Base-by-base conservation (phyloP, 129 eudicot genomes). In the Lactuca sativa region DNA sequence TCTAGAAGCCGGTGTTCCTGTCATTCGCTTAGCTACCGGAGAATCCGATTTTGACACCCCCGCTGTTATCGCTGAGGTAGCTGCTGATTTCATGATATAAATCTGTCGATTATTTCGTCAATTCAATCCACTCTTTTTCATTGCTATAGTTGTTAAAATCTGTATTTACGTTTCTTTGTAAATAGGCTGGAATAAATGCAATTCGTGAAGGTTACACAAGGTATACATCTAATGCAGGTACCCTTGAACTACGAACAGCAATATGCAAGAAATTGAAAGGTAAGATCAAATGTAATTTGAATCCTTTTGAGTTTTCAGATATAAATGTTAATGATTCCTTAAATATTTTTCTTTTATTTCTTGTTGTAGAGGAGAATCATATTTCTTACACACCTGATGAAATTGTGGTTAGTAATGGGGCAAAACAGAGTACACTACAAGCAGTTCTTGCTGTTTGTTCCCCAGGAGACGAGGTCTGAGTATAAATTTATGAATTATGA, bases 41-140 rank as follows among this genome's bases (percentile, higher is more conserved):
- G 98, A 92, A 74, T 96, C 98, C n/a, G 98, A 92, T 83, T 92
- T 92, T 75, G 98, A 89, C 83, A 92, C 98, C 32, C 98, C 98
- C 0, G 61, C 86, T 56, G 82, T 70, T 51, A 89, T 92, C 56
- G 89, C 88, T 48, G 96, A 92, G 95, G 97, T 92, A 56, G 64
- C 12, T 73, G 30, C 30, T 1, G 21, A 37, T 49, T 32, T 67
- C 9, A 67, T 40, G 7, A 60, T 61, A 51, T 57, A 25, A 25
- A 13, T 69, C 34, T 53, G 8, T 72, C 33, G 25, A 16, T 49
- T n/a, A 59, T 44, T 10, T 5, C 30, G 30, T 25, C 30, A 25
- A 71, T 66, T 9, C 31, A 56, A 33, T 64, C 52, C 62, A 37
- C 43, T 38, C 15, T 25, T 63, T 62, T n/a, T 16, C 60, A 55